Percentiles rank a stretch among this genome's conserved stretches.
Evolutionary conservation across 1,139 yeast genomes (phyloP).

Genomic region (Candida sanyaensis): DNA sequence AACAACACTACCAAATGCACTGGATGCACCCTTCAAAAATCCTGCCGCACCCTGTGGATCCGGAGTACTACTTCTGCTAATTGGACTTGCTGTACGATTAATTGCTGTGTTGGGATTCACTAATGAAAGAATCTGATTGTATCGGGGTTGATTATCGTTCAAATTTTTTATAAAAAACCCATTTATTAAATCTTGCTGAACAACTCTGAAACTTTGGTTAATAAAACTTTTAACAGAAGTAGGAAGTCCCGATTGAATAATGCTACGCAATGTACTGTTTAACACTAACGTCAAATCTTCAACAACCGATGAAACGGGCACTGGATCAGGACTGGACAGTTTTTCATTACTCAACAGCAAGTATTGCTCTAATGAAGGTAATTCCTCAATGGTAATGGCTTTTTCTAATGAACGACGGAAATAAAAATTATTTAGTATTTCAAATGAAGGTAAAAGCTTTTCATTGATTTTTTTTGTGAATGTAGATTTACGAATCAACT

Average conservation of each 20-base stretch:
- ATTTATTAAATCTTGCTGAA: constrained; percentile 39
- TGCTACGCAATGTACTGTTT: constrained; percentile 62
- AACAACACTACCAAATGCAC: constrained; percentile 49
- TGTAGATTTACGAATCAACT: constrained; percentile 58
- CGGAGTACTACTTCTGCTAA: constrained; percentile 38
- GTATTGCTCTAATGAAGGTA: constrained; percentile 51
- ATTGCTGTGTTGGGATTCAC: constrained; percentile 10
- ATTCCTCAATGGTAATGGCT: constrained; percentile 76
- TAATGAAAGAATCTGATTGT: constrained; percentile 40
- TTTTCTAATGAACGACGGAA: constrained; percentile 80
- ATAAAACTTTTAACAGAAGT: constrained; percentile 54
- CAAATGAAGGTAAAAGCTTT: constrained; percentile 62
- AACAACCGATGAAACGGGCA: constrained; percentile 79
- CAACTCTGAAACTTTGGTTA: constrained; percentile 28
- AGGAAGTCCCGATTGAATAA: constrained; percentile 62
- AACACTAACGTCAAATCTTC: constrained; percentile 82
- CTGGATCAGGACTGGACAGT: constrained; percentile 44
- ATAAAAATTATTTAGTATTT: constrained; percentile 62
- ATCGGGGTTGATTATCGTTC: constrained; percentile 56
- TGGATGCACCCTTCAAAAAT: constrained; percentile 48
- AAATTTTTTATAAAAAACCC: constrained; percentile 52
- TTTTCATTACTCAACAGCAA: constrained; percentile 17
- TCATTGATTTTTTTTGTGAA: constrained; percentile 60
- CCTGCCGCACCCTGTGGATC: constrained; percentile 30
- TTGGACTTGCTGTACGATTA: constrained; percentile 23